Evolutionary conservation across 108 stramenopile genomes (phyloP).

Genomic region (Mediolabrus comicus): DNA sequence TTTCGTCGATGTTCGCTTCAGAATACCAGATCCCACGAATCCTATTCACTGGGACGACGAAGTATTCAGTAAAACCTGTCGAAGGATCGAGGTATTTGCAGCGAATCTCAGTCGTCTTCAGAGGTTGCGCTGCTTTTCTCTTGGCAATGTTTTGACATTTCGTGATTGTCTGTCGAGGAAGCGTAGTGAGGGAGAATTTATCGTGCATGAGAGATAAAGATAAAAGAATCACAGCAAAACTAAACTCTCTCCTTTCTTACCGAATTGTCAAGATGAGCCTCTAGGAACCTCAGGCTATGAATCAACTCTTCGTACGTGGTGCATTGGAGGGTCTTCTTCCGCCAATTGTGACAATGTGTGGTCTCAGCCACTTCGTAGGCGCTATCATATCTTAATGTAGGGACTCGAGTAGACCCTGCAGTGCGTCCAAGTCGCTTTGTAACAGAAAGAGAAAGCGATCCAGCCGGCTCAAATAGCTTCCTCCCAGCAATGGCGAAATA

Average conservation of each 20-base stretch:
- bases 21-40: slow-evolving; percentile 58
- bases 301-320: slow-evolving; percentile 57
- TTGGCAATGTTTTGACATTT: slow-evolving; percentile 22
- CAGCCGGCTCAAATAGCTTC: slow-evolving; percentile 61
- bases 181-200: too few relatives aligned
- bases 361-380: slow-evolving; percentile 82
- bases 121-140: slow-evolving; percentile 13
- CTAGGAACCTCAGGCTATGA: slow-evolving; percentile 52
- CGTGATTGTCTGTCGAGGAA: background rate
- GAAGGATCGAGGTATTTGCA: slow-evolving; percentile 48
- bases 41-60: slow-evolving; percentile 49
- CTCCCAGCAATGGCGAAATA: slow-evolving; percentile 71
- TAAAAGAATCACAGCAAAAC: background rate
- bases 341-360: slow-evolving; percentile 70
- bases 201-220: too few relatives aligned
- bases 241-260: slow-evolving; percentile 29
- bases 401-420: slow-evolving; percentile 58
- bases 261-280: slow-evolving; percentile 56
- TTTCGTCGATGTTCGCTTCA: slow-evolving; percentile 47
- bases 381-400: slow-evolving; percentile 60
- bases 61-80: slow-evolving; percentile 58
- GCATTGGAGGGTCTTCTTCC: slow-evolving; percentile 56
- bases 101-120: slow-evolving; percentile 32
- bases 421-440: slow-evolving; percentile 62
- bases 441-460: slow-evolving; percentile 37